Percentiles rank a stretch among this genome's conserved stretches.
Evolutionary conservation across 169 alveolate species (phyloP).

Genomic region (Plasmodium inui): DNA sequence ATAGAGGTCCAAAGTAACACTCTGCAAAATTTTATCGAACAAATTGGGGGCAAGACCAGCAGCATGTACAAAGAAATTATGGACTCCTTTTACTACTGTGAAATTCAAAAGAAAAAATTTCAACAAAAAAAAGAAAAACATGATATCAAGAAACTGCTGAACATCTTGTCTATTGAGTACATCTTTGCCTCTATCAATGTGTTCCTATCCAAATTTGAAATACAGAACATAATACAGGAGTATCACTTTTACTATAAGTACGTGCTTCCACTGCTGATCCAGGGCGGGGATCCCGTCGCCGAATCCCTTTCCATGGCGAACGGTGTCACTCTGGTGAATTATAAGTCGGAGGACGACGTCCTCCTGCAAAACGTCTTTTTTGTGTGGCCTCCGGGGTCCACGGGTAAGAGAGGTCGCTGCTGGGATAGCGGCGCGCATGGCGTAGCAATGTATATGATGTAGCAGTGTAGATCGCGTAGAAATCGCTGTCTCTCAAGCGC

Average conservation of each 20-base stretch:
- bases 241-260: conserved; percentile 72
- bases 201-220: conserved; percentile 73
- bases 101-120: conserved; percentile 70
- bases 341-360: conserved; percentile 43
- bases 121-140: conserved; percentile 58
- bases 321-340: conserved; percentile 23
- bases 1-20: conserved; percentile 62
- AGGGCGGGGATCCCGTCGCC: not conserved
- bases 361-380: conserved; percentile 53
- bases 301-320: conserved; percentile 15
- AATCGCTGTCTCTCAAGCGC: not conserved
- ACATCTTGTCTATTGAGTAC: conserved; percentile 65
- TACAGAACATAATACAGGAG: conserved; percentile 74
- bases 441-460: not conserved
- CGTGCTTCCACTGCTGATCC: conserved; percentile 9
- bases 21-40: conserved; percentile 50
- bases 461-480: not conserved
- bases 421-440: too few relatives aligned
- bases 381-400: not conserved
- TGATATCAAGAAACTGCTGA: conserved; percentile 54
- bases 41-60: conserved; percentile 63
- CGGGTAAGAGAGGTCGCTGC: not conserved
- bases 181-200: conserved; percentile 68
- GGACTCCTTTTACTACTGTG: conserved; percentile 74
- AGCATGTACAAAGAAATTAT: conserved; percentile 41